Percentiles rank a stretch among this genome's conserved stretches.
These are phyloP conservation scores for Leptodontidium sp. DNA, from an alignment of 2,329 filamentous ascomycete genomes.

Conservation along the genomic window DNA sequence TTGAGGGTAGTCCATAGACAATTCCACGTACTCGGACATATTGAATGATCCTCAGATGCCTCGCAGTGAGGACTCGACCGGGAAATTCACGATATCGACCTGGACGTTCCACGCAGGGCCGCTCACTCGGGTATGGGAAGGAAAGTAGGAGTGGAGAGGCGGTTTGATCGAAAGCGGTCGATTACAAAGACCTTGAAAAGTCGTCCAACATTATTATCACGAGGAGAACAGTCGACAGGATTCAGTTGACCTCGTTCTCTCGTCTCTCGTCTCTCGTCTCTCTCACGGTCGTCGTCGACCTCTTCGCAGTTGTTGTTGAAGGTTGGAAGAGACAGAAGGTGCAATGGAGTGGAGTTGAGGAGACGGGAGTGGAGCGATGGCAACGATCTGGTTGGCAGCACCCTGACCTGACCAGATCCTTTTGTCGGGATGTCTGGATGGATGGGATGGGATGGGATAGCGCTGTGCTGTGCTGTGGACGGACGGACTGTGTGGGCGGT, in stretches of 20 bases:
- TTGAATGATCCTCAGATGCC: conserved; percentile 8
- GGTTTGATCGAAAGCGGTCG: background rate
- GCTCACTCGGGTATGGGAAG: background rate
- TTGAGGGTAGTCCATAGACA: background rate
- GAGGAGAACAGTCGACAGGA: background rate
- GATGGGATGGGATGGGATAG: conserved; percentile 8
- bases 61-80: background rate
- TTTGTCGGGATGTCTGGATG: conserved; percentile 7
- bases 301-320: background rate
- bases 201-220: conserved; percentile 17
- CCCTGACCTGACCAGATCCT: background rate
- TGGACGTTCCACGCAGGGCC: background rate
- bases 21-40: conserved; percentile 33
- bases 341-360: background rate
- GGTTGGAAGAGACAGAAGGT: background rate
- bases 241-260: background rate
- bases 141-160: background rate
- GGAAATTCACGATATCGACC: conserved; percentile 12
- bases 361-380: conserved; percentile 11
- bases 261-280: background rate
- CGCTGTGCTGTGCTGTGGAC: background rate
- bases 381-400: background rate
- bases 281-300: background rate
- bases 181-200: background rate
- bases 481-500: no score